Evolutionary conservation across 225 moss, liverwort and hornwort species (phyloP).

Genomic region (Polytrichum commune): DNA sequence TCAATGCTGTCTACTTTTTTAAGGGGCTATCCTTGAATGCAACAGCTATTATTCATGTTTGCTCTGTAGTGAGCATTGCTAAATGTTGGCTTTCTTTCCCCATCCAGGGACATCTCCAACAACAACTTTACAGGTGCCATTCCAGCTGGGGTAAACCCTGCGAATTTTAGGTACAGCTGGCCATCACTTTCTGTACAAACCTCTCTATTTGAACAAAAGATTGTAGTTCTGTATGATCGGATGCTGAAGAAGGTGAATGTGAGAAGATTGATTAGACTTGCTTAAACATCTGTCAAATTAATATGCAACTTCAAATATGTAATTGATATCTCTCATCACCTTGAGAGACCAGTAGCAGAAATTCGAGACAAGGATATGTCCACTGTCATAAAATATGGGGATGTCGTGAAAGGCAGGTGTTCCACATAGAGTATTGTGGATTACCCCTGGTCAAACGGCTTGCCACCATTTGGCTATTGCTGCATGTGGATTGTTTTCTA

Average conservation of each 20-base stretch:
- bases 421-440: no score
- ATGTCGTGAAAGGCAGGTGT: no score
- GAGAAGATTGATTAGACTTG: neutral
- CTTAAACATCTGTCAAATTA: neutral
- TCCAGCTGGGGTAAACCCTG: conserved; percentile 41
- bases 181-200: neutral
- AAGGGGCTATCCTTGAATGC: neutral
- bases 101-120: conserved; percentile 40
- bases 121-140: conserved; percentile 47
- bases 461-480: no score
- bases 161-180: conserved; percentile 28
- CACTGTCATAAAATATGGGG: no score
- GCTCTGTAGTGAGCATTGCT: neutral
- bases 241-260: neutral
- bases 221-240: neutral
- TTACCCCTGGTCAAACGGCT: no score
- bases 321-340: no score
- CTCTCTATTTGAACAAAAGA: neutral
- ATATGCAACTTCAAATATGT: neutral
- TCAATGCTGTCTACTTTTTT: neutral
- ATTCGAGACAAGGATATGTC: no score
- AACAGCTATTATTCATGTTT: neutral
- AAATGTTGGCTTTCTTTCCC: no score
- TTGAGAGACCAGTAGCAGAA: no score
- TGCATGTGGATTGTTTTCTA: no score